phyloP scores from a whole-genome alignment of 1,284 basidiomycete species.

The Puccinia coronata region DNA sequence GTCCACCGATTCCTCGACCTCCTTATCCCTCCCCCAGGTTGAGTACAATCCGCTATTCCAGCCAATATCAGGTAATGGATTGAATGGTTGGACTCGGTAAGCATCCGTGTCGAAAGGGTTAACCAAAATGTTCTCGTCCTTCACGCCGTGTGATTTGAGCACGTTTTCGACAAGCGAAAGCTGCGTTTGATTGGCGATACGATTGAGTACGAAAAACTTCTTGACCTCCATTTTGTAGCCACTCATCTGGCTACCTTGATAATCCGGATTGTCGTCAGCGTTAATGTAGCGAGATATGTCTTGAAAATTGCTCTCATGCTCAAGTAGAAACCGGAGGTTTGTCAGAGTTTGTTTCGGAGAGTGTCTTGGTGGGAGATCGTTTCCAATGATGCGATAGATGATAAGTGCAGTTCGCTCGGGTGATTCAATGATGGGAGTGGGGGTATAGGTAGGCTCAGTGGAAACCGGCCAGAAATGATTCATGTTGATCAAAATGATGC shows the following conservation, averaged over 20 bases:
- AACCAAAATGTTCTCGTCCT: constrained; percentile 54
- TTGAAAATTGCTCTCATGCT: constrained; percentile 56
- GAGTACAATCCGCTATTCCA: constrained; percentile 24
- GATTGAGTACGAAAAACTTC: constrained; percentile 58
- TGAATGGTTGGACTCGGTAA: constrained; percentile 51
- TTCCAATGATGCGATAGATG: constrained; percentile 57
- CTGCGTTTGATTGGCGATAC: constrained; percentile 54
- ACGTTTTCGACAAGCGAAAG: constrained; percentile 54
- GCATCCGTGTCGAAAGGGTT: constrained; percentile 56
- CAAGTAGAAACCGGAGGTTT: constrained; percentile 57
- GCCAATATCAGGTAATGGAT: neutral
- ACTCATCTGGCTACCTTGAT: constrained; percentile 14
- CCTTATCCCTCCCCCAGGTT: constrained; percentile 37
- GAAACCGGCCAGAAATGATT: neutral
- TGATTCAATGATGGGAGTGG: constrained; percentile 3
- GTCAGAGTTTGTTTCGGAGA: constrained; percentile 56
- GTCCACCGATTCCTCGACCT: constrained; percentile 45
- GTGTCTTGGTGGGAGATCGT: constrained; percentile 58
- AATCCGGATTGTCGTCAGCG: constrained; percentile 51
- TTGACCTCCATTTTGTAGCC: constrained; percentile 52
- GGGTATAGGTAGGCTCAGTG: neutral
- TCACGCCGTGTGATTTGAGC: constrained; percentile 53
- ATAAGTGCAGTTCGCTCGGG: constrained; percentile 56
- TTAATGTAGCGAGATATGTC: constrained; percentile 51
- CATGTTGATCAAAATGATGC: constrained; percentile 17